phyloP scores from a whole-genome alignment of 148 eudicot species.

The Camellia lanceoleosa region DNA sequence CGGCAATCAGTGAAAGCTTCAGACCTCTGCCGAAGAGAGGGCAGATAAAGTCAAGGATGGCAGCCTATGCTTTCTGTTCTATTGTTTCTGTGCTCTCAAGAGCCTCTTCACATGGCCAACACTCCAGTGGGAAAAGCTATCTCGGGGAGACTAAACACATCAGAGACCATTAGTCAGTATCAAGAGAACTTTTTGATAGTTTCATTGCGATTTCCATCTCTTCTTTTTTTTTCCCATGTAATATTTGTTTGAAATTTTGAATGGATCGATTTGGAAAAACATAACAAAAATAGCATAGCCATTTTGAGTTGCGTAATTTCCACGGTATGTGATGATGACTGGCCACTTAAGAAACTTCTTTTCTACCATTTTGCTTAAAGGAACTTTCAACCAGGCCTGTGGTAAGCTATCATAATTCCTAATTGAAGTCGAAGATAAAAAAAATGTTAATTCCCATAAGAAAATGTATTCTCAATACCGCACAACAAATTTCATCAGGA shows the following conservation, averaged over 20 bases:
- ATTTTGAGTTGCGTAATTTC: not conserved
- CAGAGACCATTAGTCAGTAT: not conserved
- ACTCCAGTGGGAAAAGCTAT: not conserved
- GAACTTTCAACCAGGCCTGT: no score
- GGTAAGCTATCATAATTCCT: no score
- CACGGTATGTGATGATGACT: not conserved
- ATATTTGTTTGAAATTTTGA: not conserved
- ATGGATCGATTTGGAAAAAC: no score
- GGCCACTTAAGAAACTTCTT: not conserved
- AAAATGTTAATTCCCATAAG: no score
- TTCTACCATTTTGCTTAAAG: not conserved
- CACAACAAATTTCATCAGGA: no score
- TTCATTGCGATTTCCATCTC: not conserved
- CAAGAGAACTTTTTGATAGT: not conserved
- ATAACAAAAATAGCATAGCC: not conserved
- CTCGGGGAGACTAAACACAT: not conserved
- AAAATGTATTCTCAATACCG: no score
- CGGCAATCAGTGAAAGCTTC: constrained; percentile 21
- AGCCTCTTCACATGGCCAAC: constrained; percentile 17
- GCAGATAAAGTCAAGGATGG: constrained; percentile 47
- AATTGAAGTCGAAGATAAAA: no score
- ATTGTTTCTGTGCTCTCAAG: constrained; percentile 26
- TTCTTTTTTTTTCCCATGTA: not conserved
- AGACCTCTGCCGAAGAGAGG: constrained; percentile 51
- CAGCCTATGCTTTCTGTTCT: constrained; percentile 42